Conservation (phyloP, 495 filamentous ascomycete genomes). For the Neurospora tetraspora region DNA sequence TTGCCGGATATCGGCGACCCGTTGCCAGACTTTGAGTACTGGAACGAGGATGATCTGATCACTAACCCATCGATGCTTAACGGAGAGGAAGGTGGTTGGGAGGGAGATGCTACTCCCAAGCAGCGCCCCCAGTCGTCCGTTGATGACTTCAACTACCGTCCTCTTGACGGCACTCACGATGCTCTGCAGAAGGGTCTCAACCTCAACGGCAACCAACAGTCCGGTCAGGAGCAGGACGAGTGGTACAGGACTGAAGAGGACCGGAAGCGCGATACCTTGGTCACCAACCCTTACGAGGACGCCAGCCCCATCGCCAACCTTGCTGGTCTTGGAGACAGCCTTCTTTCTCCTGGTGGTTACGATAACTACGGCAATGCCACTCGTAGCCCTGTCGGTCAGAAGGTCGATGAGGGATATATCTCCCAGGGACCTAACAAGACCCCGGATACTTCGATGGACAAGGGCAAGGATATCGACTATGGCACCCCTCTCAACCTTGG, state of each 20-base stretch:
- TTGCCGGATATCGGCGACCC: slow-evolving; percentile 51
- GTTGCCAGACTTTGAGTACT: slow-evolving; percentile 57
- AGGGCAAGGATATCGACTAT: slow-evolving; percentile 49
- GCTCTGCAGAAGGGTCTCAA: slow-evolving; percentile 17
- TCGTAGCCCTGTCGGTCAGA: slow-evolving; percentile 34
- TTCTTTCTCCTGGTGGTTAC: slow-evolving; percentile 30
- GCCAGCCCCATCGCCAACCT: slow-evolving; percentile 43
- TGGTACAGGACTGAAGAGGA: slow-evolving; percentile 46
- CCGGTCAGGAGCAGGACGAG: slow-evolving; percentile 41
- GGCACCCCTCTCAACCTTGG: slow-evolving; percentile 46
- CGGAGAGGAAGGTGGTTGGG: slow-evolving; percentile 23
- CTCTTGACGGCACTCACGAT: slow-evolving; percentile 13
- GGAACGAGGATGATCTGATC: slow-evolving; percentile 46
- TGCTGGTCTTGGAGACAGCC: slow-evolving; percentile 36
- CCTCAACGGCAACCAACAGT: slow-evolving; percentile 34
- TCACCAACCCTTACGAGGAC: slow-evolving; percentile 50
- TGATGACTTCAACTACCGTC: slow-evolving; percentile 23
- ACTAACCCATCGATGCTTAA: slow-evolving; percentile 32
- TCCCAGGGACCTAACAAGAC: slow-evolving; percentile 69
- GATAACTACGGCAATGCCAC: slow-evolving; percentile 28
- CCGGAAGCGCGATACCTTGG: slow-evolving; percentile 44
- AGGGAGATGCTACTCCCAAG: slow-evolving; percentile 30
- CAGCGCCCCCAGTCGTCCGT: slow-evolving; percentile 25
- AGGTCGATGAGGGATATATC: slow-evolving; percentile 78
- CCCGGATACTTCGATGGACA: slow-evolving; percentile 41